Evolutionary conservation across 192 early-diverging fungal species (phyloP), one percentile per base, ranked within the genome.

Genomic region (Geosiphon pyriformis): DNA sequence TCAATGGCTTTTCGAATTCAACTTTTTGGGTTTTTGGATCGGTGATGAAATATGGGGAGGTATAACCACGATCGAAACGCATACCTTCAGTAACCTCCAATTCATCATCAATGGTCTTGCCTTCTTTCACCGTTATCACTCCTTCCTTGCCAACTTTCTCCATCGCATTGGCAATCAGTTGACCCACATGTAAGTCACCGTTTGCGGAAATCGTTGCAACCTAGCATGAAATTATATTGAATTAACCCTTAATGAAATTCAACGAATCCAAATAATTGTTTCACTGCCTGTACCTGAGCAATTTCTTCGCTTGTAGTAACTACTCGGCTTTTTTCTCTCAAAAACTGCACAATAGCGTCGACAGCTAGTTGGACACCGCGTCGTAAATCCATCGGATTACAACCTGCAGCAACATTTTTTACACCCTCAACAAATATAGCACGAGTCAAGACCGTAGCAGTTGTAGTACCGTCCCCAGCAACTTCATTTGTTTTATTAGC

Each of bases 121-220:
- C 98, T 80, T 98, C 98, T 86, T 96, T 94, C 74, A 96, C 92
- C 2, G 96, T 99, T 80, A 99, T 99, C 35, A 98, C 98, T 68
- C 98, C 98, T 83, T 99, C 98, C 83, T 99, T 99, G 67, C 98
- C 98, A 67, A 99, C 98, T 88, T 98, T 98, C 81, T 99, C 96
- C 98, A 99, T 99, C 33, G 98, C 98, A 69, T 93, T 91, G 56
- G 98, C 95, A 82, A 99, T 95, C 80, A 98, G 75, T 59, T 85
- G 78, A 65, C 98, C 98, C 34, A 99, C 91, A 70, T 96, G 92
- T 67, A 87, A 88, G 83, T 99, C 98, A 73, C 98, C 98, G 78
- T 99, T 99, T 64, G 98, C 98, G 33, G 96, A 98, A 81, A 98
- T 99, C 61, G 98, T 95, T 42, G 95, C 98, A 49, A 85, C 82